Evolutionary conservation across 495 filamentous ascomycete species (phyloP).

Genomic region (Cercophora samala): DNA sequence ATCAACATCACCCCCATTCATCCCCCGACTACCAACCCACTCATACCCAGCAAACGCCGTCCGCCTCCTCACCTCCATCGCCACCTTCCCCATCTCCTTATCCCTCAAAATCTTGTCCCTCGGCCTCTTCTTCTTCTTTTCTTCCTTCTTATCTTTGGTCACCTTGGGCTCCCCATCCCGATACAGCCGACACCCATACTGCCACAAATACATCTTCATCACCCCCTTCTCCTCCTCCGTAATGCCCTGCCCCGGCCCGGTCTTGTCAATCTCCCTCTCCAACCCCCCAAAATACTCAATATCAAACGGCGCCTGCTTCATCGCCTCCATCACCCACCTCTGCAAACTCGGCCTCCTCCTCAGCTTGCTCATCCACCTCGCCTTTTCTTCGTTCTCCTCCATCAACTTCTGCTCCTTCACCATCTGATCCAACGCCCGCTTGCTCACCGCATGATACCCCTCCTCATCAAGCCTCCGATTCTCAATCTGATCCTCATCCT

Average conservation of each 20-base stretch:
- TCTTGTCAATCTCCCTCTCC: conserved; percentile 46
- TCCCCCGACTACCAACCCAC: conserved; percentile 40
- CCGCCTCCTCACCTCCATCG: conserved; percentile 72
- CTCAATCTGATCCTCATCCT: neutral
- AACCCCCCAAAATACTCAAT: conserved; percentile 37
- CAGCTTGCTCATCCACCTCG: conserved; percentile 35
- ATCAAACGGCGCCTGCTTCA: conserved; percentile 32
- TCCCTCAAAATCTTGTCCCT: conserved; percentile 80
- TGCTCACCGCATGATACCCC: neutral
- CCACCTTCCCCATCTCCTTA: conserved; percentile 55
- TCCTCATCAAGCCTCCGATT: neutral
- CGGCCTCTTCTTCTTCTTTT: conserved; percentile 51
- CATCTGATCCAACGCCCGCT: neutral
- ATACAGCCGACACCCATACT: conserved; percentile 16
- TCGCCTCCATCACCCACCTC: conserved; percentile 38
- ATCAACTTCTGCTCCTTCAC: neutral
- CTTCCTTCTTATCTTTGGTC: conserved; percentile 41
- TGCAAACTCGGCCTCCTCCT: conserved; percentile 32
- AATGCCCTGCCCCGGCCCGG: conserved; percentile 16
- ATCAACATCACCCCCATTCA: neutral
- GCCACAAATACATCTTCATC: conserved; percentile 36
- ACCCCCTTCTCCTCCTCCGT: conserved; percentile 30
- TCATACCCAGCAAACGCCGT: conserved; percentile 90
- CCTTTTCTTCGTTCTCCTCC: conserved; percentile 26
- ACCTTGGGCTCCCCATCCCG: conserved; percentile 4